Base-by-base conservation (phyloP, 345 rosid genomes). In the Citrus hindsii region DNA sequence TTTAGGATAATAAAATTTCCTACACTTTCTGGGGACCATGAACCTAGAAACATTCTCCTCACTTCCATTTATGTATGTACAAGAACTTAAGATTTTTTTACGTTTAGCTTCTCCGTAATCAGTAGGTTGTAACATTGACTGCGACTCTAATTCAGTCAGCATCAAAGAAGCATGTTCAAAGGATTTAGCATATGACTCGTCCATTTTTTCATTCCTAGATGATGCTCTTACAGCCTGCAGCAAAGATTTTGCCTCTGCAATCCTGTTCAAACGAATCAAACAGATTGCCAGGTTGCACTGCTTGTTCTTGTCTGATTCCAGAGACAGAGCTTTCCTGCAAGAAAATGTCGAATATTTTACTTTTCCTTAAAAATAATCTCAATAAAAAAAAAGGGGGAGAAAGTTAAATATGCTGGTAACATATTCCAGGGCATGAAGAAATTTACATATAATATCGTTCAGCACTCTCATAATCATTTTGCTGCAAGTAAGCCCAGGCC, bases 401-500 rank as follows among this genome's bases (percentile, higher is more conserved):
- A 46, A 46, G 51, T 13, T 46, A 3, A 46, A 12, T 46, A 46
- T 46, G 51, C 3, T 46, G 18, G 51, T 46, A 46, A 13, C 51
- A 13, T 46, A 14, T 13, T 62, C 13, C 30, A 27, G 55, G 1
- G 9, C 48, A 7, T 53, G 9, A 71, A 27, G 64, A 14, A 8
- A n/a, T 40, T 63, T 79, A 84, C 95, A 89, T 86, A 88, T 93
- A 92, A 79, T 87, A 80, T 27, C 88, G 88, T 73, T 92, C 93
- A 25, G 97, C 94, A 35, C 85, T 86, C 73, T 92, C 89, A 48
- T 87, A 93, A 82, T 93, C 88, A 76, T 85, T 89, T n/a, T 87
- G 78, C 85, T 89, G 95, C 77, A 93, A 79, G 75, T 89, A 88
- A 74, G 93, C 98, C 98, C 97, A 93, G 8, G 94, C 98, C 80